Conservation (phyloP, 768 basidiomycete species). For the Termitomyces sp. region DNA sequence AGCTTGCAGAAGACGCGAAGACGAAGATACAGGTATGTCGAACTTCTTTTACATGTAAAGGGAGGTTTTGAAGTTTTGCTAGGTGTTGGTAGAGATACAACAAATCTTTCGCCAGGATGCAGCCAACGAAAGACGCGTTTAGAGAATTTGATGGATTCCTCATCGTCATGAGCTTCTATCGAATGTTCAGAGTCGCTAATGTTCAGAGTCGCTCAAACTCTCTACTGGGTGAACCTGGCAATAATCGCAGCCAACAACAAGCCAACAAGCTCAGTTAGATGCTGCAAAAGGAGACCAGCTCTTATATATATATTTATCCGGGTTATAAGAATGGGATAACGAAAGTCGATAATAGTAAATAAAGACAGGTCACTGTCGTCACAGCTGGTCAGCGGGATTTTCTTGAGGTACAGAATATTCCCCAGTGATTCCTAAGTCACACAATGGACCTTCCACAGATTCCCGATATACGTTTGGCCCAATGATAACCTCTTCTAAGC, state of each 20-base stretch:
- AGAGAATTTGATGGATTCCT: conserved; percentile 82
- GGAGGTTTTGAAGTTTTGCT: not conserved
- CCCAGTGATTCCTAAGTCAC: no score
- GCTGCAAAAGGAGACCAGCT: no score
- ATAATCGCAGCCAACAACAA: no score
- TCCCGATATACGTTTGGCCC: not conserved
- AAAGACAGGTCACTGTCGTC: no score
- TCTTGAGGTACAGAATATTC: not conserved
- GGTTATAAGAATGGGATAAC: no score
- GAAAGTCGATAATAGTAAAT: no score
- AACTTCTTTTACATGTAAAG: not conserved
- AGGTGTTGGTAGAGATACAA: conserved; percentile 68
- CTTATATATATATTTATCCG: no score
- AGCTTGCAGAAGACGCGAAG: conserved; percentile 45
- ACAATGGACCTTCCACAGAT: not conserved
- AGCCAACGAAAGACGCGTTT: conserved; percentile 71
- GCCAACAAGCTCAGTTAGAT: no score
- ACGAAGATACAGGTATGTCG: conserved; percentile 52
- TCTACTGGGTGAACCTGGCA: conserved; percentile 30
- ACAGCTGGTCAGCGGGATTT: no score
- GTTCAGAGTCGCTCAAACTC: conserved; percentile 34
- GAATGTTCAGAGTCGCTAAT: conserved; percentile 41
- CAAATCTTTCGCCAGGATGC: conserved; percentile 64
- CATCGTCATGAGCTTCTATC: conserved; percentile 70
- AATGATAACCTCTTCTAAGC: not conserved